Evolutionary conservation across 192 early-diverging fungal genomes (phyloP).

Genomic region (Chytriomyces confervae): DNA sequence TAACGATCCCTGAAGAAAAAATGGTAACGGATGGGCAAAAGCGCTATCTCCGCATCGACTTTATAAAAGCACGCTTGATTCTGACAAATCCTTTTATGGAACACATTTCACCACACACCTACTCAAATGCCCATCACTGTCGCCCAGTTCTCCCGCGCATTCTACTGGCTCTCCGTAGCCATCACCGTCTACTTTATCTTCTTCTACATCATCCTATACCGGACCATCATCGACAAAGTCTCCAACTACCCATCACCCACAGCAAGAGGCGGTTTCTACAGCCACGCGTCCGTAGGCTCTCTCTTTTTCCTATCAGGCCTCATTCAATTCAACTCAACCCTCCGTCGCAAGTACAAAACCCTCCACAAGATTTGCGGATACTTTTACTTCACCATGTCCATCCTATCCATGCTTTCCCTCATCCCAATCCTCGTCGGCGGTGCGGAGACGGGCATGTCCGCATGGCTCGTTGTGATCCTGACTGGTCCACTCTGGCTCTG

Average conservation of each 20-base stretch:
- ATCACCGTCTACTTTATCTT: background rate
- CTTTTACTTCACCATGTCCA: background rate
- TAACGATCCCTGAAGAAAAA: too few species aligned
- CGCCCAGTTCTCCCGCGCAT: background rate
- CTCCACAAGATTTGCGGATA: too few species aligned
- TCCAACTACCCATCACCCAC: background rate
- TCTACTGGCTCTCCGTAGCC: background rate
- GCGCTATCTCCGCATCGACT: too few species aligned
- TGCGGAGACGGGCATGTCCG: background rate
- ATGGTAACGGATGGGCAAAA: too few species aligned
- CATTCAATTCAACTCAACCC: constrained; percentile 6
- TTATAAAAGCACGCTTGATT: too few species aligned
- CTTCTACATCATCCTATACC: background rate
- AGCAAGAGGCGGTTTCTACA: background rate
- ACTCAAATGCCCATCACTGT: background rate
- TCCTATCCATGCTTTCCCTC: background rate
- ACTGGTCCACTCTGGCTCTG: constrained; percentile 8
- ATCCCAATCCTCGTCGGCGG: background rate
- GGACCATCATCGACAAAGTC: background rate
- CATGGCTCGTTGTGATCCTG: background rate
- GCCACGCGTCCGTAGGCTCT: background rate
- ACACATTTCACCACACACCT: too few species aligned
- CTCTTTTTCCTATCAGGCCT: background rate
- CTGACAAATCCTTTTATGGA: too few species aligned
- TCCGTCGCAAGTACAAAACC: too few species aligned